Conservation (phyloP, 306 rosid genomes). For the Clitoria ternatea region DNA sequence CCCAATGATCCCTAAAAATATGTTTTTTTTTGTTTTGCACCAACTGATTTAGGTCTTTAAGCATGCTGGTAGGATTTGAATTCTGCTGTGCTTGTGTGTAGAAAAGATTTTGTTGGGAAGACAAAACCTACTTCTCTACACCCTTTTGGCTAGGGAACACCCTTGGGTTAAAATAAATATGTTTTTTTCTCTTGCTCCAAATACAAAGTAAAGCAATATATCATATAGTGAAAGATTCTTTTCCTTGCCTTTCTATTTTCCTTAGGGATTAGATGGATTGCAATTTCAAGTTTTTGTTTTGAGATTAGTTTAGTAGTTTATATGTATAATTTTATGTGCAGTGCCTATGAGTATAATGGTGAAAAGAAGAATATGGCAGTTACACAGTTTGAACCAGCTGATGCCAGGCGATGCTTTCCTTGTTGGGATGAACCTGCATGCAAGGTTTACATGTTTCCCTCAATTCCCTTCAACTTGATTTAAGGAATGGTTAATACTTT, state of each 20-base stretch:
- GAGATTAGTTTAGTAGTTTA: background rate
- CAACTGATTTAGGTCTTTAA: no score
- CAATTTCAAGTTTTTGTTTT: background rate
- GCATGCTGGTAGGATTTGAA: no score
- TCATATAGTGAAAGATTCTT: background rate
- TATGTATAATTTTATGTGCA: constrained; percentile 19
- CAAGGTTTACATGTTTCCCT: constrained; percentile 52
- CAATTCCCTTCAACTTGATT: constrained; percentile 5
- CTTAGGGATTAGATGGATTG: background rate
- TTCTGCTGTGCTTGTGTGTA: no score
- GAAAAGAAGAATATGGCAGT: constrained; percentile 96
- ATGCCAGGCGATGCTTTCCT: constrained; percentile 97
- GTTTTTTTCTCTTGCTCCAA: no score
- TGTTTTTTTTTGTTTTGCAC: no score
- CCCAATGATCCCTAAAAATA: background rate
- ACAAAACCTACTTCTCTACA: no score
- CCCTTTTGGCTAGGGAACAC: no score
- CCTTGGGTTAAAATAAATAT: no score
- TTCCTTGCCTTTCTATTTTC: background rate
- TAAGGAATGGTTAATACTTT: constrained; percentile 12
- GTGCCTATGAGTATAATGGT: constrained; percentile 71
- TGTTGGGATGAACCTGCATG: constrained; percentile 99
- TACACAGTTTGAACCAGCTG: constrained; percentile 96
- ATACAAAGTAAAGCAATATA: no score
- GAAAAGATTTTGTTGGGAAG: no score